Conservation (phyloP, 345 rosid genomes). For the Clausena lansium region DNA sequence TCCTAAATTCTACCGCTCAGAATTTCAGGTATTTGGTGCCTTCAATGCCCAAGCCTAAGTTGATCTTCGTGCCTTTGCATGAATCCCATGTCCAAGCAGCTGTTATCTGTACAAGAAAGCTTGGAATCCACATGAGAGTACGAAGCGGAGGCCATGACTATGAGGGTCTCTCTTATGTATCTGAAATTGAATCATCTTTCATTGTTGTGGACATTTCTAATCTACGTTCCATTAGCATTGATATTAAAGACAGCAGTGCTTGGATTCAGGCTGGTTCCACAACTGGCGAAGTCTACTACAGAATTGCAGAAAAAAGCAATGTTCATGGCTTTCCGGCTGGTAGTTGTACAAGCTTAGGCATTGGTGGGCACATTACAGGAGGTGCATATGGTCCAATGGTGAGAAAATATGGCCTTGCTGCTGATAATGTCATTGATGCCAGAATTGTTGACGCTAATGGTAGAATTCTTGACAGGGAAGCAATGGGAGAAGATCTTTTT, state of each 20-base stretch:
- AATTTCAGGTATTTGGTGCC: background rate
- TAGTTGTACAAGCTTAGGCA: background rate
- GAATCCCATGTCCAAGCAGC: conserved; percentile 9
- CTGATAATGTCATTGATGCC: background rate
- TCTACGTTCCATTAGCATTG: background rate
- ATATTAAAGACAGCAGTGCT: background rate
- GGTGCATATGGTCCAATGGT: conserved; percentile 1
- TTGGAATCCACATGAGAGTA: background rate
- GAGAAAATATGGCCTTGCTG: conserved; percentile 11
- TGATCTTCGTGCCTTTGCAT: background rate
- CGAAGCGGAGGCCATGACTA: conserved; percentile 5
- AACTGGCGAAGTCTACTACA: conserved; percentile 1
- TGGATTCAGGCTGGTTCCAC: conserved; percentile 4
- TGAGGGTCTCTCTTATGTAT: background rate
- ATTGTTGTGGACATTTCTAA: background rate
- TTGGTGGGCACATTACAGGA: background rate
- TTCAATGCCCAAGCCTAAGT: background rate
- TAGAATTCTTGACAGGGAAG: background rate
- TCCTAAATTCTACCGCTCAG: background rate
- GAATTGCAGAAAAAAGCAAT: background rate
- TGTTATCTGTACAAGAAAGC: background rate
- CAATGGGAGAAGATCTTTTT: conserved; percentile 6
- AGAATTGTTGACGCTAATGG: background rate
- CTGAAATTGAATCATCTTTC: background rate
- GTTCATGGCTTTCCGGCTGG: conserved; percentile 10